Conservation (phyloP, 2,329 filamentous ascomycete genomes). For the Mycosphaerella arachidis region DNA sequence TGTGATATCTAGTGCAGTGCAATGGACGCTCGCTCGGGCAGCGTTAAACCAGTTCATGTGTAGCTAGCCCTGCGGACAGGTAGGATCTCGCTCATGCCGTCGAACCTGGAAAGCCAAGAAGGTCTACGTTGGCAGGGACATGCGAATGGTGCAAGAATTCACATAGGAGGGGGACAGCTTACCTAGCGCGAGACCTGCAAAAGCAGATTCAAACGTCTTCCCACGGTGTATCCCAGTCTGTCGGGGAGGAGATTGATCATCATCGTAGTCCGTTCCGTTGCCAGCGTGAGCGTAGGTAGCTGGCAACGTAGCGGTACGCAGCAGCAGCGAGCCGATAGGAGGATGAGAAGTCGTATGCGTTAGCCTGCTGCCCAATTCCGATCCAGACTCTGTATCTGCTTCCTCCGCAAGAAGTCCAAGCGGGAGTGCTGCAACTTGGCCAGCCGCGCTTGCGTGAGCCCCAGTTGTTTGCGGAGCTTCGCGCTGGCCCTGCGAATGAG, state of each 20-base stretch:
- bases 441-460: conserved; percentile 14
- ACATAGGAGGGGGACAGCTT: conserved; percentile 11
- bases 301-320: conserved; percentile 30
- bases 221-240: conserved; percentile 15
- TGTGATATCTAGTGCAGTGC: neutral
- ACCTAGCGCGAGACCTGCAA: conserved; percentile 29
- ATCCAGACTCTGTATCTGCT: conserved; percentile 26
- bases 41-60: neutral
- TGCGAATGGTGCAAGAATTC: neutral
- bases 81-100: neutral
- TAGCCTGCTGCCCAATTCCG: conserved; percentile 21
- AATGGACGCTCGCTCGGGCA: neutral
- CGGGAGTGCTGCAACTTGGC: conserved; percentile 23
- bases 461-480: conserved; percentile 18
- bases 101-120: neutral
- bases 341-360: conserved; percentile 33
- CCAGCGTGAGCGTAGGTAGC: conserved; percentile 19
- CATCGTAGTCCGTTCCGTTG: conserved; percentile 20
- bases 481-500: conserved; percentile 65
- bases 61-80: neutral
- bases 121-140: neutral
- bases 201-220: conserved; percentile 25
- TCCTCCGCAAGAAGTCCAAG: conserved; percentile 30
- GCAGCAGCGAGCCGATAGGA: conserved; percentile 28
- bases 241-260: conserved; percentile 14